phyloP scores from a whole-genome alignment of 73 alveolate species.

The Stentor coeruleus region DNA sequence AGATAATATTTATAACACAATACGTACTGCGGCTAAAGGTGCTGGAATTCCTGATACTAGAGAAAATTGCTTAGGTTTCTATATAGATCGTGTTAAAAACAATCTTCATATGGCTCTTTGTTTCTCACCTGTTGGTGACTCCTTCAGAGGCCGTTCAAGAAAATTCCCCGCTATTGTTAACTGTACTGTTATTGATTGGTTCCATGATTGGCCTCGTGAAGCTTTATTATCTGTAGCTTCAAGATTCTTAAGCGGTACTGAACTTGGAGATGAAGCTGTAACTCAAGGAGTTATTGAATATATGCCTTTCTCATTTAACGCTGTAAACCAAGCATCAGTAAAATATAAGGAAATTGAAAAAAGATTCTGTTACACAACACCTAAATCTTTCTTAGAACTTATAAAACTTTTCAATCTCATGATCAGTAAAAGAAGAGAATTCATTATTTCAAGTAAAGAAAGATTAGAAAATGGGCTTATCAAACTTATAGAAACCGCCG shows the following conservation, averaged over 20 bases:
- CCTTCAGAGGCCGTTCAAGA: constrained; percentile 96
- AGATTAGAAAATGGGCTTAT: constrained; percentile 95
- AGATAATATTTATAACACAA: constrained; percentile 77
- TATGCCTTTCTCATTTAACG: constrained; percentile 98
- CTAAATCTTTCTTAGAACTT: constrained; percentile 99
- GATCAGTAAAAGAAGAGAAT: constrained; percentile 70
- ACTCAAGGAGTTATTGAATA: constrained; percentile 87
- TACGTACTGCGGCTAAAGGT: constrained; percentile 91
- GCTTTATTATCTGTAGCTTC: constrained; percentile 97
- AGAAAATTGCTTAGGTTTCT: constrained; percentile 98
- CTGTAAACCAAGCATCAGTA: constrained; percentile 89
- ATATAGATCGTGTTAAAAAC: constrained; percentile 96
- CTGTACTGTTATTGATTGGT: constrained; percentile 98
- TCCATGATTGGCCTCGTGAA: constrained; percentile 99
- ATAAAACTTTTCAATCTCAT: constrained; percentile 96
- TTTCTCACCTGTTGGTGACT: constrained; percentile 99
- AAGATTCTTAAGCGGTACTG: constrained; percentile 78
- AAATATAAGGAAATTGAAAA: constrained; percentile 86
- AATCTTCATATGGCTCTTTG: constrained; percentile 99
- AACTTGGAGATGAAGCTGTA: constrained; percentile 53
- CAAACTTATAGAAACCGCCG: constrained; percentile 94
- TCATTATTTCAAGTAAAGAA: constrained; percentile 65
- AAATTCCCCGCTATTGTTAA: constrained; percentile 99
- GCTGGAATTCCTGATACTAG: constrained; percentile 95
- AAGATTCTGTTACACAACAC: constrained; percentile 99